Percentiles rank a stretch among this genome's conserved stretches.
These are phyloP conservation scores for Saksenaea vasiformis DNA, from an alignment of 371 early-diverging fungal species.

Conservation along the genomic window DNA sequence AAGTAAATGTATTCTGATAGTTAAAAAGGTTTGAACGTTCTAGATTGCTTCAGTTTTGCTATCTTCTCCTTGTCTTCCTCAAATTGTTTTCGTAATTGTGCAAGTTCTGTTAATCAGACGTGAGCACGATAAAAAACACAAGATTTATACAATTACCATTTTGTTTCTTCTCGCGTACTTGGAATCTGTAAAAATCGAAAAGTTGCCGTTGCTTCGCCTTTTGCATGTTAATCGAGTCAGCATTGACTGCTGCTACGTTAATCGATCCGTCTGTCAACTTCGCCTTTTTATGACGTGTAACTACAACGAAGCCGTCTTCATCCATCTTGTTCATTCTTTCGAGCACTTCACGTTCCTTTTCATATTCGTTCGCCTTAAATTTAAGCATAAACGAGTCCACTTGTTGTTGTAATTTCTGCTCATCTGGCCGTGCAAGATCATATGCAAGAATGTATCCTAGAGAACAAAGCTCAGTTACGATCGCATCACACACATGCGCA, in stretches of 20 bases:
- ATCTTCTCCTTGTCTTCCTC: slow-evolving; percentile 92
- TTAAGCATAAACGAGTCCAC: slow-evolving; percentile 77
- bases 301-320: slow-evolving; percentile 93
- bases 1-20: neutral
- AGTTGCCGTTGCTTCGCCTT: slow-evolving; percentile 72
- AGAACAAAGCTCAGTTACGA: neutral
- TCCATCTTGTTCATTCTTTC: slow-evolving; percentile 81
- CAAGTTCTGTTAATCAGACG: slow-evolving; percentile 62
- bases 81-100: slow-evolving; percentile 84
- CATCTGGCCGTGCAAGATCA: slow-evolving; percentile 58
- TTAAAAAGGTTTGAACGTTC: slow-evolving; percentile 92
- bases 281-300: slow-evolving; percentile 67
- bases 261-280: slow-evolving; percentile 61
- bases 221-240: slow-evolving; percentile 29
- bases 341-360: slow-evolving; percentile 62
- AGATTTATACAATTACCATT: slow-evolving; percentile 60
- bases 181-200: slow-evolving; percentile 93
- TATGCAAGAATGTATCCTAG: slow-evolving; percentile 48
- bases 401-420: slow-evolving; percentile 54
- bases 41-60: slow-evolving; percentile 72
- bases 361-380: slow-evolving; percentile 82
- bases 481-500: neutral
- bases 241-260: slow-evolving; percentile 52
- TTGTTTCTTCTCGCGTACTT: slow-evolving; percentile 87
- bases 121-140: neutral